These are phyloP conservation scores for Fusarium floridanum DNA, from an alignment of 2,329 filamentous ascomycete species.

Conservation along the genomic window DNA sequence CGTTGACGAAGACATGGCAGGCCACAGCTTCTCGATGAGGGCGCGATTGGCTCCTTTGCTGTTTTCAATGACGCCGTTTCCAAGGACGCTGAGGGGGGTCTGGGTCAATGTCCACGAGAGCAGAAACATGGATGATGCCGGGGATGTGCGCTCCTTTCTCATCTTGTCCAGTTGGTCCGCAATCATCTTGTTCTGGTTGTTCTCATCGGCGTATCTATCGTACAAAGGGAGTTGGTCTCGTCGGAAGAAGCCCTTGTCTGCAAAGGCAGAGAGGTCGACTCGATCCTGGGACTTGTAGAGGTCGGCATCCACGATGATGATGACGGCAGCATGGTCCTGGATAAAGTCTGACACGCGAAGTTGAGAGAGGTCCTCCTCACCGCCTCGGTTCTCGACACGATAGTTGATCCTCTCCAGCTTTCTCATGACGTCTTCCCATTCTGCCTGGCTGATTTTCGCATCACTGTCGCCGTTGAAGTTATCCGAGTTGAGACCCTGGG, in stretches of 20 bases:
- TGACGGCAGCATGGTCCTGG: neutral
- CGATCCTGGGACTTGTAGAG: neutral
- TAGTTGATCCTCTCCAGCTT: neutral
- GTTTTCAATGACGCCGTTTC: neutral
- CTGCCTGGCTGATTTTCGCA: neutral
- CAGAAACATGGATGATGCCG: neutral
- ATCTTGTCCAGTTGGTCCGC: neutral
- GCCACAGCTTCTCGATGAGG: constrained; percentile 1
- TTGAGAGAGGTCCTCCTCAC: neutral
- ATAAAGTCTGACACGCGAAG: neutral
- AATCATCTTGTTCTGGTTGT: neutral
- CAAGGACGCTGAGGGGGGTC: neutral
- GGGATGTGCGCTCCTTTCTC: neutral
- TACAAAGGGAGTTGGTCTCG: neutral
- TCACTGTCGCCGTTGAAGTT: neutral
- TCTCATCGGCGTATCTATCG: neutral
- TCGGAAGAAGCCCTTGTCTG: neutral
- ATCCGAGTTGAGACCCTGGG: neutral
- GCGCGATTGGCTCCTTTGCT: neutral
- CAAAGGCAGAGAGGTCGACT: neutral
- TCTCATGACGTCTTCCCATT: neutral
- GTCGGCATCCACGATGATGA: neutral
- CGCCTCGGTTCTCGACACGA: neutral
- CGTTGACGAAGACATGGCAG: neutral
- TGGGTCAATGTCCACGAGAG: neutral